These are phyloP conservation scores for Trichodelitschia bisporula DNA, from an alignment of 495 filamentous ascomycete genomes.

Conservation along the genomic window DNA sequence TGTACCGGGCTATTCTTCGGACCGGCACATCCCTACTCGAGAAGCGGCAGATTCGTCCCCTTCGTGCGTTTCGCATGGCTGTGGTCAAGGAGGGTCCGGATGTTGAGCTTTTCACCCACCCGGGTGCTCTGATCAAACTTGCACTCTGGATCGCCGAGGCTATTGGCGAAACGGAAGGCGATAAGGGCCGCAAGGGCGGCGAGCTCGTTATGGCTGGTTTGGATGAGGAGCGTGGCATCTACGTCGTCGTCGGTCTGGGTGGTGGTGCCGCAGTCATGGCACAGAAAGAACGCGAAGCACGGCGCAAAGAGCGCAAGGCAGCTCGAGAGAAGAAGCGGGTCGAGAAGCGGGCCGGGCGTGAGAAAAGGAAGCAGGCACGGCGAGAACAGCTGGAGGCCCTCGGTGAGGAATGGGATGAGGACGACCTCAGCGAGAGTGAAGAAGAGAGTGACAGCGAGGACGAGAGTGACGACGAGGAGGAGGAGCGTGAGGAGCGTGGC, in stretches of 20 bases:
- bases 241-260: slow-evolving; percentile 71
- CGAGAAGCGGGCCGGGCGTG: slow-evolving; percentile 31
- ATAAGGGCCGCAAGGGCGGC: slow-evolving; percentile 33
- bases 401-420: slow-evolving; percentile 20
- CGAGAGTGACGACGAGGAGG: slow-evolving; percentile 36
- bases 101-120: slow-evolving; percentile 67
- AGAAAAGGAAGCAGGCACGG: slow-evolving; percentile 32
- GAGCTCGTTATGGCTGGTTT: slow-evolving; percentile 75
- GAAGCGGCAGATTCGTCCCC: slow-evolving; percentile 78
- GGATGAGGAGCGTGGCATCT: slow-evolving; percentile 71
- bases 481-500: slow-evolving; percentile 29
- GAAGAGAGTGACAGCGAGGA: slow-evolving; percentile 25
- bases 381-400: slow-evolving; percentile 14
- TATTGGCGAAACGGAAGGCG: slow-evolving; percentile 65
- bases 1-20: slow-evolving; percentile 80
- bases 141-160: slow-evolving; percentile 89
- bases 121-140: slow-evolving; percentile 75
- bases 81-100: slow-evolving; percentile 91
- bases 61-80: slow-evolving; percentile 80
- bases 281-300: slow-evolving; percentile 34
- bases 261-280: slow-evolving; percentile 44
- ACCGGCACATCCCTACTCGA: slow-evolving; percentile 77
- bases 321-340: slow-evolving; percentile 33
- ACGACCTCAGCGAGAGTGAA: slow-evolving; percentile 30
- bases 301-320: slow-evolving; percentile 30